phyloP scores from a whole-genome alignment of 345 rosid species.

The Turritis glabra region DNA sequence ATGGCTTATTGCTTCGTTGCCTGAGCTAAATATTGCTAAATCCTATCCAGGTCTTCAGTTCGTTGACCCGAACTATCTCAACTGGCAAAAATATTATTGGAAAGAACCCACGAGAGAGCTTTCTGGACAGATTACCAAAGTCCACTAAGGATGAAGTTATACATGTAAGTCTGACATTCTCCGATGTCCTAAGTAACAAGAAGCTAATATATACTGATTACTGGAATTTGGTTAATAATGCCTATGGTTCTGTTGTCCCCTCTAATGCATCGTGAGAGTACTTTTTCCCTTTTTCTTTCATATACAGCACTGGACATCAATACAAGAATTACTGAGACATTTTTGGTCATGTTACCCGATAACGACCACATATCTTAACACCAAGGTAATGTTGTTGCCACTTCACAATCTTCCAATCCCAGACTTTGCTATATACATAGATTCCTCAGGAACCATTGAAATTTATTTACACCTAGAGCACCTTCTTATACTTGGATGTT shows the following conservation, averaged over 20 bases:
- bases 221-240: neutral
- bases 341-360: slow-evolving; percentile 95
- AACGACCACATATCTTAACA: slow-evolving; percentile 61
- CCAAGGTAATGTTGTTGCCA: slow-evolving; percentile 52
- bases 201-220: neutral
- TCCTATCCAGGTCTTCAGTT: slow-evolving; percentile 63
- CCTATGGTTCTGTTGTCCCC: neutral
- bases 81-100: slow-evolving; percentile 69
- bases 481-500: neutral
- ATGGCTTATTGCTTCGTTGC: slow-evolving; percentile 4
- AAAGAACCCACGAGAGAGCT: slow-evolving; percentile 69
- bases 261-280: neutral
- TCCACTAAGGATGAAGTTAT: slow-evolving; percentile 69
- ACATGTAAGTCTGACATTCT: slow-evolving; percentile 27
- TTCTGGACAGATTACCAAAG: slow-evolving; percentile 70
- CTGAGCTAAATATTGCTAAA: slow-evolving; percentile 6
- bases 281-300: neutral
- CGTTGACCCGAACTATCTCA: slow-evolving; percentile 68
- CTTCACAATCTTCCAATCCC: neutral
- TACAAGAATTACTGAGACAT: slow-evolving; percentile 74
- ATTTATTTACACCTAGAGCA: neutral
- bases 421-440: neutral
- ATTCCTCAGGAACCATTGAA: neutral
- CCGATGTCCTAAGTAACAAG: neutral
- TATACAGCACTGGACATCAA: slow-evolving; percentile 72